These are phyloP conservation scores for Colletotrichum scovillei DNA, from an alignment of 2,329 filamentous ascomycete genomes.

Conservation along the genomic window DNA sequence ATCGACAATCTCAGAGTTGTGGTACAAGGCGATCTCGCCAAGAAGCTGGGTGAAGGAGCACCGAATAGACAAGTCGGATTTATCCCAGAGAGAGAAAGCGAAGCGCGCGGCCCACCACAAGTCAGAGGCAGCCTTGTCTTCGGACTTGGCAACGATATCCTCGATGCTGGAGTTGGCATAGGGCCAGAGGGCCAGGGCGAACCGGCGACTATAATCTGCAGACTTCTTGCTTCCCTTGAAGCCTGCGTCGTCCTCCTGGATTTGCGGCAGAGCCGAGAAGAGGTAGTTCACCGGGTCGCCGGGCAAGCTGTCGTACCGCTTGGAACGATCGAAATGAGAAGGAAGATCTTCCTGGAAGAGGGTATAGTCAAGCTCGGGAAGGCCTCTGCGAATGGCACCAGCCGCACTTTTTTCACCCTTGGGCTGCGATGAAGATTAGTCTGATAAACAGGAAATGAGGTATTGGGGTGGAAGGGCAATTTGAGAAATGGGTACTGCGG, in stretches of 20 bases:
- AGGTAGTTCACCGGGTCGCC: slow-evolving; percentile 28
- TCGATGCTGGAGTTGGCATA: slow-evolving; percentile 30
- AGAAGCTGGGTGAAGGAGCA: slow-evolving; percentile 32
- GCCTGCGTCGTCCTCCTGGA: slow-evolving; percentile 12
- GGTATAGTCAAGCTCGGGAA: slow-evolving; percentile 25
- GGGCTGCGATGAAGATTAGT: background rate
- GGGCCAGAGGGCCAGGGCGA: slow-evolving; percentile 32
- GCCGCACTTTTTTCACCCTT: background rate
- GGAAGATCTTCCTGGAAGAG: slow-evolving; percentile 26
- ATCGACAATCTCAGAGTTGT: background rate
- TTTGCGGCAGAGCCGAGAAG: slow-evolving; percentile 16
- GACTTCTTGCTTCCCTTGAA: background rate
- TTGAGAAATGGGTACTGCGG: background rate
- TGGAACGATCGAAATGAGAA: slow-evolving; percentile 9
- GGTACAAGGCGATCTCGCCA: slow-evolving; percentile 2
- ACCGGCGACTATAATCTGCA: background rate
- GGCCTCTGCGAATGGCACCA: background rate
- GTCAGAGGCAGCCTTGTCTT: slow-evolving; percentile 6
- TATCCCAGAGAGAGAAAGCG: slow-evolving; percentile 29
- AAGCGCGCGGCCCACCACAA: slow-evolving; percentile 30
- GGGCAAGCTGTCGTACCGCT: slow-evolving; percentile 18
- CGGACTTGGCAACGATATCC: slow-evolving; percentile 4
- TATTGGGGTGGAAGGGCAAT: background rate
- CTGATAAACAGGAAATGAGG: background rate
- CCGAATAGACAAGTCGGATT: slow-evolving; percentile 14